These are phyloP conservation scores for Aspergillus panamensis DNA, from an alignment of 495 filamentous ascomycete genomes.

Conservation along the genomic window DNA sequence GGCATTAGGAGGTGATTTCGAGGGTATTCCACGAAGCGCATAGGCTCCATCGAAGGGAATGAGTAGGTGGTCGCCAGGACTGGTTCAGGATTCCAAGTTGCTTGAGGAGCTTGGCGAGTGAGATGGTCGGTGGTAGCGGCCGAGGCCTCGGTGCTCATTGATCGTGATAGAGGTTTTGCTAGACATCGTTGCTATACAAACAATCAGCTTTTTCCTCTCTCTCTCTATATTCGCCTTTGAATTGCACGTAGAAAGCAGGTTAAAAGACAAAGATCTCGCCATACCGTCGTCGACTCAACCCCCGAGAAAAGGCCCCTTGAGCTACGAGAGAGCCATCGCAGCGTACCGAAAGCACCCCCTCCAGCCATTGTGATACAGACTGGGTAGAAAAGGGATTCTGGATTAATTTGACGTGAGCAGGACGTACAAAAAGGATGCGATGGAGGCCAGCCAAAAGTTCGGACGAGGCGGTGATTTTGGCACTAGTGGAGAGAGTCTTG, in stretches of 20 bases:
- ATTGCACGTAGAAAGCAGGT: background rate
- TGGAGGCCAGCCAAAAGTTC: conserved; percentile 38
- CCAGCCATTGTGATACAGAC: conserved; percentile 36
- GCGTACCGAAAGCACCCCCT: conserved; percentile 33
- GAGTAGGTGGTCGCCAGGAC: conserved; percentile 81
- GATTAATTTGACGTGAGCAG: background rate
- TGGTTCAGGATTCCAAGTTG: conserved; percentile 30
- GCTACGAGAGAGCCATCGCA: conserved; percentile 44
- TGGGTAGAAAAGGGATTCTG: background rate
- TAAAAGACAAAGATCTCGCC: conserved; percentile 15
- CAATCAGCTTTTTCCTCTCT: conserved; percentile 17
- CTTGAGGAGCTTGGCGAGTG: conserved; percentile 36
- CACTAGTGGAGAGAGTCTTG: conserved; percentile 37
- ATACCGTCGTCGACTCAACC: conserved; percentile 48
- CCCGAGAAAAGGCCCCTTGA: conserved; percentile 41
- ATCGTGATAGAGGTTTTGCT: conserved; percentile 47
- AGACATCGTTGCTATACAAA: conserved; percentile 49
- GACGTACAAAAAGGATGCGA: background rate
- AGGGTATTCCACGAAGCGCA: conserved; percentile 73
- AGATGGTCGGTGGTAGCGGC: conserved; percentile 36
- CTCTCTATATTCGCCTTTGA: background rate
- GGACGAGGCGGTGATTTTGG: conserved; percentile 32
- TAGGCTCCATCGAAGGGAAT: conserved; percentile 87
- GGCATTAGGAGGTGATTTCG: conserved; percentile 79
- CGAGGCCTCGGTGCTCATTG: conserved; percentile 74